Evolutionary conservation across 345 rosid species (phyloP), one percentile per base, ranked within the genome.

Genomic region (sweet orange (Citrus sinensis)): DNA sequence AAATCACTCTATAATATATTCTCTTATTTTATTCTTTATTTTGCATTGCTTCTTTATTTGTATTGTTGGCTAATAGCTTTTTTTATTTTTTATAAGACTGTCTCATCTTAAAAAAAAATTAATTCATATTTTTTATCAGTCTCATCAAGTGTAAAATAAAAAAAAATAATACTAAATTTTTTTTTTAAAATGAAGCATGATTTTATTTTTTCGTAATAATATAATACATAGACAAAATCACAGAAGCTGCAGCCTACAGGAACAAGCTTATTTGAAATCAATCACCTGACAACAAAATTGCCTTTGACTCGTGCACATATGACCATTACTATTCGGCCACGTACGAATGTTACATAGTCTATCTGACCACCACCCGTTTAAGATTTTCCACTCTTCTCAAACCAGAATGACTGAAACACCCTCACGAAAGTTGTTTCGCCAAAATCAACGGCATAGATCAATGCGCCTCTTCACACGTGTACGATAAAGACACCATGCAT

Each of bases 391-490:
- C 30, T 32, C 40, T 24, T 16, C 17, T 6, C 2, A 27, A 19
- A 2, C 0, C 8, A 13, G 11, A 64, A 68, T 22, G 72, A 67
- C 79, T 11, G 17, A 76, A 76, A 55, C 22, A n/a, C 65, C 78
- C 65, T 55, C 35, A 2, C 17, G 29, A 2, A 19, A 2, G 73
- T 29, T 4, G 37, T 14, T 76, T 54, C 14, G 17, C 71, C 51
- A 51, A 17, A 2, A 68, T 73, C 46, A 79, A 83, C 88, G 89
- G 90, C 49, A 69, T 0, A 1, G 78, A 79, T 85, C 20, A 63
- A 46, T 86, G 67, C 20, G 4, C 19, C 2, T 20, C 29, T 1
- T 3, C 4, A 80, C 85, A 86, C 88, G 91, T 88, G 87, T 83
- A 80, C 82, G 84, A 49, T n/a, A 17, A 62, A 6, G 79, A 78